Base-by-base conservation (phyloP, 441 rosid species). In the Eutrema salsugineum region DNA sequence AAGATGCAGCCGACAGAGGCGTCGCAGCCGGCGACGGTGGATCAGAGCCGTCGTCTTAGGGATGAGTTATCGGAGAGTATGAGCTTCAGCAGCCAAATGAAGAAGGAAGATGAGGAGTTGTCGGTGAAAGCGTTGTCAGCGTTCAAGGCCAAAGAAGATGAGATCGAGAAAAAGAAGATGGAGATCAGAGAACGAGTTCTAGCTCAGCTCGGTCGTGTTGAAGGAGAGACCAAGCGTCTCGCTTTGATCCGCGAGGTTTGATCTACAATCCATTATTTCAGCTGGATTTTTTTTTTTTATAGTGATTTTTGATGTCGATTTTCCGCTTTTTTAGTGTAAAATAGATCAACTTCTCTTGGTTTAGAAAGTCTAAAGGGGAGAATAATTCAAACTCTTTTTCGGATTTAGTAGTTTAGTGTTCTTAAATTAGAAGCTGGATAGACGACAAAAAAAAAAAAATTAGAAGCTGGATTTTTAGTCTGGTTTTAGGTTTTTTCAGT, bases 101-200 rank as follows among this genome's bases (percentile, higher is more conserved):
- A 91, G 9, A 85, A 82, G 77, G 97, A 88, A 78, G 98, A 93
- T 70, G 97, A 93, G 27, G 93, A 90, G 84, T 79, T 90, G 81
- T 85, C 94, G 0, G 83, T 73, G 75, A 88, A 94, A 33, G 98
- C 94, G 4, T 88, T 92, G 39, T 85, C 89, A 28, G 71, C 82
- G 27, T 90, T 88, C 57, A 85, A 70, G 71, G 95, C 93, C 58
- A 92, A 88, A 71, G 98, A 93, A 74, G 95, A 93, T 68, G 97
- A 93, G 85, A 93, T 90, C 79, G 98, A 93, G 83, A 85, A 59
- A 89, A 90, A 81, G 83, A 93, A 86, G 77, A 71, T 85, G 77
- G 91, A 90, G 82, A 89, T 90, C 24, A 79, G 84, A 53, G 96
- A 90, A 71, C 80, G 81, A 62, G 90, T 90, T 73, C 80, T 85